Conservation (phyloP, 2,329 filamentous ascomycete species). For the Phoma sp. region DNA sequence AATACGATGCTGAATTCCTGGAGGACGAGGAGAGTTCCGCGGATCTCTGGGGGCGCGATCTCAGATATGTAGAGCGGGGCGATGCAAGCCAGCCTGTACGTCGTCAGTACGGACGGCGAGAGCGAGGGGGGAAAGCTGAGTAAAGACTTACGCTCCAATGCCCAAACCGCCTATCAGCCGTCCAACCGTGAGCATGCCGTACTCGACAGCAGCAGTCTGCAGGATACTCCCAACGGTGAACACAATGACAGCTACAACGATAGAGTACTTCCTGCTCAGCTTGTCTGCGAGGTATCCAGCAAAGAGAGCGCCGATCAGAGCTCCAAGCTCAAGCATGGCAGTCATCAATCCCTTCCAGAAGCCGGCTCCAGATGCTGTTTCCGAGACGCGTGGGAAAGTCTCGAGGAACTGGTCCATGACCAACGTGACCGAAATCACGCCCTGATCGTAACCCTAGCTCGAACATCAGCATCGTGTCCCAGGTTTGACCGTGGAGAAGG, state of each 20-base stretch:
- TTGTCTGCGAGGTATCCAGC: slow-evolving; percentile 58
- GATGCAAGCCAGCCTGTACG: slow-evolving; percentile 46
- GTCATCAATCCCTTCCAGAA: slow-evolving; percentile 57
- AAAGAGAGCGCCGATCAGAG: slow-evolving; percentile 49
- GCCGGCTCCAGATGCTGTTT: slow-evolving; percentile 50
- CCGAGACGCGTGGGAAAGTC: slow-evolving; percentile 53
- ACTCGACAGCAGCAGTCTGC: slow-evolving; percentile 58
- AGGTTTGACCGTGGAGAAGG: not conserved
- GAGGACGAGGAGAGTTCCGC: slow-evolving; percentile 57
- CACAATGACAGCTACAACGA: slow-evolving; percentile 58
- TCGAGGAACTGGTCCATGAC: slow-evolving; percentile 60
- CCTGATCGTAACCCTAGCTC: slow-evolving; percentile 46
- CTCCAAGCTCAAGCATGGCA: slow-evolving; percentile 63
- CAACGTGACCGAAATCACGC: slow-evolving; percentile 54
- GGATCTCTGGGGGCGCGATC: slow-evolving; percentile 57
- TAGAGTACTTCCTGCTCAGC: slow-evolving; percentile 59
- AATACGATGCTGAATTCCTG: slow-evolving; percentile 56
- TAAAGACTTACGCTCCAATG: slow-evolving; percentile 54
- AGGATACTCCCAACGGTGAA: slow-evolving; percentile 60
- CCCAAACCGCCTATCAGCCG: slow-evolving; percentile 59
- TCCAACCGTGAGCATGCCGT: slow-evolving; percentile 59
- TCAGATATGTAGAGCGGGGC: slow-evolving; percentile 61
- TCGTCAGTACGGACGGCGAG: slow-evolving; percentile 5
- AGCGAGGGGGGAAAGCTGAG: too few species aligned
- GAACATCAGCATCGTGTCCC: not conserved